Conservation (phyloP, 2,329 filamentous ascomycete species). For the Arthrobotrys megalospora region DNA sequence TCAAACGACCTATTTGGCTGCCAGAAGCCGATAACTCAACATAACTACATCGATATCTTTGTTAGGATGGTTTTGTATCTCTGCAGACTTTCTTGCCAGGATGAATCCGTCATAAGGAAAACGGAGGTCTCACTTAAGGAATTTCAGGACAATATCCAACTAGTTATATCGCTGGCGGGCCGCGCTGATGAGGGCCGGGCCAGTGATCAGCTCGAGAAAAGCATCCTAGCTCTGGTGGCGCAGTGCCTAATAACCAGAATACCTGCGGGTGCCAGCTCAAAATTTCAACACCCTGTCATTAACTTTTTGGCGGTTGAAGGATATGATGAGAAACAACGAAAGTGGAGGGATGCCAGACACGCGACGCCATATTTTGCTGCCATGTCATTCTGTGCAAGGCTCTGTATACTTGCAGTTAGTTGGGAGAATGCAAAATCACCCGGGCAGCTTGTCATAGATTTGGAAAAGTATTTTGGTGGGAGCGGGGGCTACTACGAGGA, state of each 20-base stretch:
- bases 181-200: neutral
- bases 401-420: conserved; percentile 8
- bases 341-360: conserved; percentile 1
- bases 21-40: conserved; percentile 6
- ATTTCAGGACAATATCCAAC: neutral
- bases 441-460: neutral
- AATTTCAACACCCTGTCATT: conserved; percentile 20
- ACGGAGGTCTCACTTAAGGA: neutral
- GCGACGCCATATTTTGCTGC: conserved; percentile 8
- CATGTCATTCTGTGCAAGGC: conserved; percentile 24
- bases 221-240: neutral
- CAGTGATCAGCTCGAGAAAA: neutral
- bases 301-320: conserved; percentile 32
- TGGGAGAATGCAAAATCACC: conserved; percentile 1
- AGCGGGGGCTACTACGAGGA: neutral
- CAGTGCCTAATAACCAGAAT: conserved; percentile 7
- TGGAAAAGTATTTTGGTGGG: neutral
- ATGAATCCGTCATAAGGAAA: neutral
- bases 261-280: neutral
- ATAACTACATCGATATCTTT: conserved; percentile 3
- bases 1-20: neutral
- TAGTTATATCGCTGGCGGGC: neutral
- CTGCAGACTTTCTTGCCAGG: neutral
- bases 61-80: conserved; percentile 25
- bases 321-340: conserved; percentile 7